Percentiles rank a stretch among this genome's conserved stretches.
These are phyloP conservation scores for Biscogniauxia sp. DNA, from an alignment of 2,329 filamentous ascomycete genomes.

Conservation along the genomic window DNA sequence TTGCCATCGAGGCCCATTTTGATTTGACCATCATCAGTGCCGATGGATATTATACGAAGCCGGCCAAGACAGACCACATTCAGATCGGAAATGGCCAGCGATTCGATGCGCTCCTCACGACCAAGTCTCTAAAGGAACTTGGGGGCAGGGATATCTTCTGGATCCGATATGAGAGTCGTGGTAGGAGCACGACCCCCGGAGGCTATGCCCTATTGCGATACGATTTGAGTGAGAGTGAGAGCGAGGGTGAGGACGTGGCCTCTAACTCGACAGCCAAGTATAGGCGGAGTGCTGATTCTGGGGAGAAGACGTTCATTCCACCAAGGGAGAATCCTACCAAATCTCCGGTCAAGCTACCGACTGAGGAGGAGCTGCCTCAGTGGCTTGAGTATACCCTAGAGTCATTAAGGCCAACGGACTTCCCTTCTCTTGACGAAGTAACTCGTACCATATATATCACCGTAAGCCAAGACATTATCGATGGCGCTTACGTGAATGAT, in stretches of 20 bases:
- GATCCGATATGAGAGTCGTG: constrained; percentile 49
- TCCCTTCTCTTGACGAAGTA: constrained; percentile 44
- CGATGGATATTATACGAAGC: constrained; percentile 55
- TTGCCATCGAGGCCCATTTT: constrained; percentile 57
- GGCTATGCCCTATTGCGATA: constrained; percentile 52
- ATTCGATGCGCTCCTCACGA: constrained; percentile 55
- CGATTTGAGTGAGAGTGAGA: constrained; percentile 13
- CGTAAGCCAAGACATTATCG: constrained; percentile 38
- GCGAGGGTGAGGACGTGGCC: no score
- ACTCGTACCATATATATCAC: constrained; percentile 49
- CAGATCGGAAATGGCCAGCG: constrained; percentile 59
- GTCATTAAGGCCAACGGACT: constrained; percentile 31
- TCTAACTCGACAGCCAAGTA: neutral
- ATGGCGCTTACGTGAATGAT: constrained; percentile 30
- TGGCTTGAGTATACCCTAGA: constrained; percentile 50
- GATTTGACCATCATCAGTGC: constrained; percentile 58
- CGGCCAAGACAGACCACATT: constrained; percentile 45
- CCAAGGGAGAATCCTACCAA: constrained; percentile 28
- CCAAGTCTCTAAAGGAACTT: constrained; percentile 49
- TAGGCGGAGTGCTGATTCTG: neutral
- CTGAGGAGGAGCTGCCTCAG: constrained; percentile 27
- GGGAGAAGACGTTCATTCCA: neutral
- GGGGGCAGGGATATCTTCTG: constrained; percentile 38
- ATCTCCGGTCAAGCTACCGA: constrained; percentile 34
- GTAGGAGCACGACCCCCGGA: constrained; percentile 43